A percentile compares a stretch with the other conserved stretches of the same genome.
Evolutionary conservation across 208 protist genomes (phyloP).

Genomic region (Acanthamoeba culbertsoni): DNA sequence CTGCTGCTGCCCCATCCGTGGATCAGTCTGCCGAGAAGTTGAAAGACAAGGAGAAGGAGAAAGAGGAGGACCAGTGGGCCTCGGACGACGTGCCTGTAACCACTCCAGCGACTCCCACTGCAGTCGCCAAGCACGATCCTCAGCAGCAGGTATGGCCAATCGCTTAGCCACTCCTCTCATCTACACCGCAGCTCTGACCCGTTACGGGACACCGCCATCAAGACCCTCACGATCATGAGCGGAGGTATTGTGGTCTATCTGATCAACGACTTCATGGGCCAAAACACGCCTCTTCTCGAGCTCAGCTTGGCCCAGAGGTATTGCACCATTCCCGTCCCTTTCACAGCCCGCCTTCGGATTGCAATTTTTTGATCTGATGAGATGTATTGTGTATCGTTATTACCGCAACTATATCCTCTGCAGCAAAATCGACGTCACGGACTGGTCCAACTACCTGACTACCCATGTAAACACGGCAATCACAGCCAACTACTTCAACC

Average conservation of each 20-base stretch:
- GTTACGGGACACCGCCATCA: too few species aligned
- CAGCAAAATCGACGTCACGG: constrained; percentile 8
- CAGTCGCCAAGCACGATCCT: not conserved
- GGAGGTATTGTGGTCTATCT: constrained; percentile 29
- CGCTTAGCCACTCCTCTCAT: not conserved
- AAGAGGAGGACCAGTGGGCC: not conserved
- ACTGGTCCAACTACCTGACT: not conserved
- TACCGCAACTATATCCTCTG: not conserved
- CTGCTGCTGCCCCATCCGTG: not conserved
- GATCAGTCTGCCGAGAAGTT: too few species aligned
- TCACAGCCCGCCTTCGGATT: not conserved
- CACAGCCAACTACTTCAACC: constrained; percentile 39
- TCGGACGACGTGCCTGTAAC: not conserved
- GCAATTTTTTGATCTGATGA: not conserved
- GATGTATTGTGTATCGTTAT: too few species aligned
- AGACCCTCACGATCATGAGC: constrained; percentile 7
- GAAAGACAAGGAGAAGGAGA: too few species aligned
- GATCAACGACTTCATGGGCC: constrained; percentile 55
- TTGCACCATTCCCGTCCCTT: too few species aligned
- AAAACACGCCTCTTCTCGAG: constrained; percentile 38
- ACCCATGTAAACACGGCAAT: constrained; percentile 10
- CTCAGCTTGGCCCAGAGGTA: constrained; percentile 30
- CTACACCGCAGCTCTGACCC: not conserved
- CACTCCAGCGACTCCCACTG: not conserved
- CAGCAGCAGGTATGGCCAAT: not conserved